These are phyloP conservation scores for Naganishia antarctica DNA, from an alignment of 768 basidiomycete genomes.

Conservation along the genomic window DNA sequence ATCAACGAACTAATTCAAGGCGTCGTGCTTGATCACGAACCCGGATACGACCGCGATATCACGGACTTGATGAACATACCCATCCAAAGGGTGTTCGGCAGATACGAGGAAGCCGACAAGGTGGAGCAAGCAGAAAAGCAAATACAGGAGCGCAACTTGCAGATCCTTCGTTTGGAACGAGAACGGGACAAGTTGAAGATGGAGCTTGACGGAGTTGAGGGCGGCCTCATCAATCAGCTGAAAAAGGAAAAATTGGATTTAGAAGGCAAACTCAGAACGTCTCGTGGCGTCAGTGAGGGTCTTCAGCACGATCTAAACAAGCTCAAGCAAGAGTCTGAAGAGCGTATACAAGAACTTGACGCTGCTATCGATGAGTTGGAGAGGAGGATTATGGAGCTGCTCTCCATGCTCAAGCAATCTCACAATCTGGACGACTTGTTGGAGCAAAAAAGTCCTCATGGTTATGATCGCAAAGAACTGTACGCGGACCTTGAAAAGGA, in stretches of 20 bases:
- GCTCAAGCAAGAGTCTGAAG: constrained; percentile 75
- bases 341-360: constrained; percentile 64
- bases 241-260: constrained; percentile 54
- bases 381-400: constrained; percentile 10
- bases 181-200: constrained; percentile 79
- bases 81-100: constrained; percentile 78
- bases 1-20: constrained; percentile 83
- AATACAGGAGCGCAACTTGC: constrained; percentile 62
- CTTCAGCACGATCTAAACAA: constrained; percentile 71
- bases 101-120: constrained; percentile 84
- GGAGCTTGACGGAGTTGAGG: constrained; percentile 72
- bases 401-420: constrained; percentile 18
- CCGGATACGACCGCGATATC: constrained; percentile 61
- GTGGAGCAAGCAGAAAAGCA: constrained; percentile 75
- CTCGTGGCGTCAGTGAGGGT: constrained; percentile 69
- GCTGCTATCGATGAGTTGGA: constrained; percentile 15
- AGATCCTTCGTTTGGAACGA: constrained; percentile 62
- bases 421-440: constrained; percentile 8
- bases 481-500: constrained; percentile 21
- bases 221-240: constrained; percentile 76
- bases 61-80: constrained; percentile 81
- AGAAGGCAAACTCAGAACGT: constrained; percentile 72
- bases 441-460: neutral
- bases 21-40: constrained; percentile 86
- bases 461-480: constrained; percentile 8